Evolutionary conservation across 2,329 filamentous ascomycete genomes (phyloP), one percentile per base, ranked within the genome.

Genomic region (Ophiostoma sp.): DNA sequence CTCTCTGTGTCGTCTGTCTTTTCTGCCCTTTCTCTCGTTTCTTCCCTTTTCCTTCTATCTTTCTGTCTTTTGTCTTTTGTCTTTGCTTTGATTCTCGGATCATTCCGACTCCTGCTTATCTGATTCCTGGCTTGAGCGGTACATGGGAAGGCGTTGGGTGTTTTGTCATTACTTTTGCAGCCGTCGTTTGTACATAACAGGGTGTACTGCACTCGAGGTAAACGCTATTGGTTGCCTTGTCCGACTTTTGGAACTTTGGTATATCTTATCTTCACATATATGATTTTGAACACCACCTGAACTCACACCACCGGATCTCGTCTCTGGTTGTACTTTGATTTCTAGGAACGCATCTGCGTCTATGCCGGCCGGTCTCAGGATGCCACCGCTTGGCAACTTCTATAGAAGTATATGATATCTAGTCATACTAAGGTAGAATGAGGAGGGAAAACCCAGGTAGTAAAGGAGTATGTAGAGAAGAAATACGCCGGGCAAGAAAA

Each of bases 101-200:
- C 3, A 12, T 27, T 14, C 18, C n/a, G 1, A 8, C n/a, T 64
- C 27, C 2, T 27, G 27, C 2, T 27, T 27, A 27, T 27, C 27
- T 27, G 27, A 27, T 27, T 27, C 38, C 60, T 40, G 42, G 40
- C 16, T 41, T 42, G 40, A 63, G 60, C 38, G 27, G 60, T 63
- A 40, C 60, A 42, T 63, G 60, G 60, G 60, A 63, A 44, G 60
- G 60, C 40, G 60, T 63, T 62, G 12, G 14, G 58, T 41, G 58
- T 42, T 41, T 27, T 27, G 27, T 27, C 27, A 27, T 27, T 27
- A 27, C 27, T 27, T 27, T 27, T 27, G 27, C 27, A 27, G 27
- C 27, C 27, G 27, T 27, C 27, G 27, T 27, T 27, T 27, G 27
- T 27, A 27, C 27, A 27, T 27, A 27, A 27, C 27, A 27, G 27